Evolutionary conservation across 768 basidiomycete genomes (phyloP), one percentile per base, ranked within the genome.

Genomic region (Sarcodon aspratus): DNA sequence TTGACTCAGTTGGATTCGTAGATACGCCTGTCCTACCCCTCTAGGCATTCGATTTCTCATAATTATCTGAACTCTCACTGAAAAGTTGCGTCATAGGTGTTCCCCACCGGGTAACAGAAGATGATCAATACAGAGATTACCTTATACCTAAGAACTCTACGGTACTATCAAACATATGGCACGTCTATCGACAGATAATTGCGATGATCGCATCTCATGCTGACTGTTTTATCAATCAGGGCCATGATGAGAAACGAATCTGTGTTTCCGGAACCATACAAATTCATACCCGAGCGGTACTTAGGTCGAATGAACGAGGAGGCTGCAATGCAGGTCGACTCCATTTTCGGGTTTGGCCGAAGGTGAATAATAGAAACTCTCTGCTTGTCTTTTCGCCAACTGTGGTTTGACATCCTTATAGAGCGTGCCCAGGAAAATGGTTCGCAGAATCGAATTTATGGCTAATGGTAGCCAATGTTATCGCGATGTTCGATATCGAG

Each of bases 351-450:
- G 9, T 42, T 42, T 27, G 40, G 40, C 13, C 15, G 40, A 2
- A 15, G 21, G 21, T 27, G 21, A 27, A 27, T 27, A 2, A 27
- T 5, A 27, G 21, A 27, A 27, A 27, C 21, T 27, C 5, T 2
- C 21, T 27, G 21, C 21, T 27, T 27, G 21, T 27, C 5, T 27
- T 27, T 27, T 27, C 21, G 21, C 21, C 21, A 27, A 27, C 21
- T 5, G 21, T 5, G 21, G 21, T 27, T 27, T 5, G 21, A 27
- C 21, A 27, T 36, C 18, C 27, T 53, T 47, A 27, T 42, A 75
- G 75, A 49, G 66, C 71, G 48, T 82, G 79, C 53, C 76, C 78
- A 7, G 78, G 79, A 9, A 65, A 72, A 43, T 64, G 75, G 53
- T 70, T 80, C 47, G 78, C 74, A 2, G 72, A 77, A 47, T 54